Conservation (phyloP, 23 red algal genomes). For the Gracilaria vermiculophylla region DNA sequence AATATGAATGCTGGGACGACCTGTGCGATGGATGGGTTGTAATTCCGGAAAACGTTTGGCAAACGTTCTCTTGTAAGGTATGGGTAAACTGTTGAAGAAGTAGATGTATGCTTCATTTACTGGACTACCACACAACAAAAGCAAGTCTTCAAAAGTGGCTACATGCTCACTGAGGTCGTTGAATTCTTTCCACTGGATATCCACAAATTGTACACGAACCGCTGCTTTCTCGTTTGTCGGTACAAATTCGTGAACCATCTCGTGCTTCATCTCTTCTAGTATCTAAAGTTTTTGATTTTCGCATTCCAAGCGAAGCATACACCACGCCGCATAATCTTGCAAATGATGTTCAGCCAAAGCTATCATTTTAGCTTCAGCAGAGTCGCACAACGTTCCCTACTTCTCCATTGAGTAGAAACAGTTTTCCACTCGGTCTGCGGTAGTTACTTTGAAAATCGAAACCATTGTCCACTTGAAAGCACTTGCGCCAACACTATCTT, state of each 20-base stretch:
- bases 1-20: not conserved
- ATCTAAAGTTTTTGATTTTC: not conserved
- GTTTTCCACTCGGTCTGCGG: not conserved
- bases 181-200: not conserved
- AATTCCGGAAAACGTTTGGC: not conserved
- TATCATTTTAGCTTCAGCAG: not conserved
- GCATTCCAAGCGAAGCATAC: not conserved
- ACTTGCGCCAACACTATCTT: not conserved
- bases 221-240: not conserved
- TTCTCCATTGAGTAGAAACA: not conserved
- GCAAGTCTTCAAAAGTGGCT: not conserved
- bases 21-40: not conserved
- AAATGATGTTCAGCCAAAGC: not conserved
- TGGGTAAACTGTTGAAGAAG: not conserved
- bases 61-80: not conserved
- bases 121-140: not conserved
- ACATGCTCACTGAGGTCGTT: not conserved
- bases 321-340: not conserved
- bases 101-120: not conserved
- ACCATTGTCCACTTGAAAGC: not conserved
- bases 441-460: not conserved
- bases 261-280: not conserved
- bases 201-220: not conserved
- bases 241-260: not conserved
- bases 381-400: not conserved